Base-by-base conservation (phyloP, 805 yeast genomes). In the Teunomyces panamensis region DNA sequence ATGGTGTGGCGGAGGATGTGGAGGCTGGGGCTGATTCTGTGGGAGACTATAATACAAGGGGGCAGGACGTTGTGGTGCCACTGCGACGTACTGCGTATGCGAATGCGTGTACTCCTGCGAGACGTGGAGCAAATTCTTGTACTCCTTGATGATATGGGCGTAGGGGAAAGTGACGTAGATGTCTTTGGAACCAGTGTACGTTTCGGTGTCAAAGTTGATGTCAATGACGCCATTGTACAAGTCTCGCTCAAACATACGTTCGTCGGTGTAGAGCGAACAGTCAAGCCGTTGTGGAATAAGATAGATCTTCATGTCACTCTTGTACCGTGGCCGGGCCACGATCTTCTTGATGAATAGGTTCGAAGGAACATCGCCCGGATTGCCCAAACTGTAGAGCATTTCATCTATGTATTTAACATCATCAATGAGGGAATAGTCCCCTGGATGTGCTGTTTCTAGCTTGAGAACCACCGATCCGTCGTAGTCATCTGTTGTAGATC, bases 261-360 rank as follows among this genome's bases (percentile, higher is more conserved):
- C 68, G 51, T 78, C 79, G 35, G 77, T 69, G 51, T 80, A 80
- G 16, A 80, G 51, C 50, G 71, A 68, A 47, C 62, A 53, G 46
- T 68, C 57, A 5, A 58, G 49, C 11, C 59, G 55, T 24, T 71
- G 63, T 3, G 84, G 84, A 5, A 81, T 63, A 14, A 82, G 54
- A 60, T 77, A 81, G n/a, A 81, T 75, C 57, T 80, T 78, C 87
- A 82, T 82, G 52, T 78, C 79, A 4, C 80, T 69, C 57, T 82
- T 82, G 60, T 82, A 82, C 30, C 87, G 62, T 9, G 87, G 87
- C 53, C 85, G 66, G 10, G 85, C 85, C 30, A 81, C 75, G 20
- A 76, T 68, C 49, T 79, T 79, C 60, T 82, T 82, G 43, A 82
- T 62, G 55, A 78, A 81, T 3, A 75, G 62, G 34, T 80, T 73